These are phyloP conservation scores for Aspergillus funiculosus DNA, from an alignment of 495 filamentous ascomycete species.

Conservation along the genomic window DNA sequence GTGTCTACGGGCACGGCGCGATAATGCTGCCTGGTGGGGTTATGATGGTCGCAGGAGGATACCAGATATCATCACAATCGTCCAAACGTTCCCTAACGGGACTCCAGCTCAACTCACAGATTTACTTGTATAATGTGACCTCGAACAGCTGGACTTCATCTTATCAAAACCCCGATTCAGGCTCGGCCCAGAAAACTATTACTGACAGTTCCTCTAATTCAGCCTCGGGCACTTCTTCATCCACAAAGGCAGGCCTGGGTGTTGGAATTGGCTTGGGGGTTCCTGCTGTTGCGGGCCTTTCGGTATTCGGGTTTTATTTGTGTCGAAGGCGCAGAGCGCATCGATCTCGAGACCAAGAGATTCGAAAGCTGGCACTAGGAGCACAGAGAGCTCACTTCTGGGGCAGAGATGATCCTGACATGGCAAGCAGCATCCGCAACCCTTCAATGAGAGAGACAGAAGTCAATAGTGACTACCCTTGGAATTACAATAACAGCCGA, in stretches of 20 bases:
- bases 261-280: conserved; percentile 68
- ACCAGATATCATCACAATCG: conserved; percentile 55
- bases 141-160: conserved; percentile 62
- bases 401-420: conserved; percentile 29
- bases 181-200: not conserved
- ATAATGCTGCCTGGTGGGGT: conserved; percentile 76
- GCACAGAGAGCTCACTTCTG: conserved; percentile 44
- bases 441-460: conserved; percentile 26
- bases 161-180: conserved; percentile 55
- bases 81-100: conserved; percentile 35
- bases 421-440: conserved; percentile 36
- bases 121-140: conserved; percentile 73
- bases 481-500: conserved; percentile 30
- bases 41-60: conserved; percentile 86
- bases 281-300: conserved; percentile 44
- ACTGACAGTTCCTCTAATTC: not conserved
- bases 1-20: conserved; percentile 82
- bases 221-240: conserved; percentile 19
- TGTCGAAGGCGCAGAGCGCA: conserved; percentile 44
- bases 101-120: conserved; percentile 34
- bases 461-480: conserved; percentile 28
- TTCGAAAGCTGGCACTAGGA: conserved; percentile 47
- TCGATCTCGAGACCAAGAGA: conserved; percentile 45
- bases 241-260: conserved; percentile 61
- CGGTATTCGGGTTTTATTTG: conserved; percentile 54